Evolutionary conservation across 495 filamentous ascomycete species (phyloP), one percentile per base, ranked within the genome.

Genomic region (Trichoderma virens): DNA sequence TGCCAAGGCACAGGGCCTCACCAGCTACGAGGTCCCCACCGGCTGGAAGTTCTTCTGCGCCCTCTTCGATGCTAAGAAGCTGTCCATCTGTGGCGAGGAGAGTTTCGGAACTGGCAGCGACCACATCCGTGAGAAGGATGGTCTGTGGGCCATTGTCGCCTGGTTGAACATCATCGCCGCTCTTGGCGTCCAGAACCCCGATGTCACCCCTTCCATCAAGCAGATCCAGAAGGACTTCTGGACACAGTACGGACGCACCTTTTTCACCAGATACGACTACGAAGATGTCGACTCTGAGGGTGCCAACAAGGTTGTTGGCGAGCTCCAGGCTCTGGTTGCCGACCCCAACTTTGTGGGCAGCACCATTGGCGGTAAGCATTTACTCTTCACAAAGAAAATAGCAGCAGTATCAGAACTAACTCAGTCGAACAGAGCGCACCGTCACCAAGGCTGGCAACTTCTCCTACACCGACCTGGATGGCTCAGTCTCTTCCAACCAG

Each of bases 21-120:
- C 92, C 77, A 88, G 85, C 78, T 98, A 98, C 78, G 94, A 98
- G 77, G 94, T 98, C 5, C 94, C 94, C 13, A 98, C 94, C 0
- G 94, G 94, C 65, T 98, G 94, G 94, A 98, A 98, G 78, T 98
- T 98, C 84, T 98, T 98, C 87, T 98, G 94, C 75, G 94, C 92
- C 71, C 82, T 98, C 63, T 97, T 98, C 71, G 94, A 98, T 71
- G 89, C 92, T 66, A 82, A 97, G 76, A 97, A 97, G 84, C 89
- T 98, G 75, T 97, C 93, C 69, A 98, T 98, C 75, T 98, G 94
- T 74, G 94, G 94, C 47, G 94, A 98, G 75, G 94, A 98, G 82
- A 93, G 89, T 62, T 98, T 98, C 74, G 94, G 94, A 43, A 98
- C 94, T 2, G 94, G 94, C n/a, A 93, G 89, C 82, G 97, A 98